Base-by-base conservation (phyloP, 257 asterid genomes). In the Phtheirospermum japonicum region DNA sequence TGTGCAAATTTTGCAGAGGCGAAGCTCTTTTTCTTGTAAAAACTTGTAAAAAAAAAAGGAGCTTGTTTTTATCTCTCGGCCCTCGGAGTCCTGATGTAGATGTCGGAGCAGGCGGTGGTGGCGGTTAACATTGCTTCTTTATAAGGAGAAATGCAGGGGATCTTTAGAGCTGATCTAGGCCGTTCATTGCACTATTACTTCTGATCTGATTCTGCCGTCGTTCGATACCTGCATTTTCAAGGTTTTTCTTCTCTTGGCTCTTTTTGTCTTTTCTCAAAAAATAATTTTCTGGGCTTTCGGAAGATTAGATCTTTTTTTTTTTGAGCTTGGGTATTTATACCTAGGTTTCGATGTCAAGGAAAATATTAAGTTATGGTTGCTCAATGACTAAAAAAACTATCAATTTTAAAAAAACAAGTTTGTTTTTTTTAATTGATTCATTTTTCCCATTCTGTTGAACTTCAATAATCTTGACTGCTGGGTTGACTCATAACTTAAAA, bases 121-220 rank as follows among this genome's bases (percentile, higher is more conserved):
- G 73, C 37, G 70, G 72, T 69, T 66, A 59, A 13, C 66, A 55
- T 57, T 40, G 39, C 63, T 4, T 13, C 70, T 11, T 11, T 52
- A 23, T 11, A 4, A 42, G 40, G 37, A 30, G 57, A 56, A 69
- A 57, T 69, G 73, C 20, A 16, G 67, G 39, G 17, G 59, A 19
- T 42, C 36, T 50, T 20, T 17, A 43, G 70, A 46, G 49, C 61
- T 52, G 72, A 71, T 71, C 51, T 60, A 66, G 68, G 54, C 17
- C 66, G 39, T 40, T 26, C 68, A 59, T 46, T 32, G 65, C 68
- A 68, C 26, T 42, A 32, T 7, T 33, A 32, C 62, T 61, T 64
- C 69, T 73, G 82, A 82, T 84, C 82, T 77, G 73, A 57, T 66
- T 62, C 48, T 49, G 63, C 62, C 67, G 16, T 66, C 52, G 48